A percentile compares a stretch with the other conserved stretches of the same genome.
Conservation (phyloP, 2,329 filamentous ascomycete genomes). For the Emericellopsis cladophorae region DNA sequence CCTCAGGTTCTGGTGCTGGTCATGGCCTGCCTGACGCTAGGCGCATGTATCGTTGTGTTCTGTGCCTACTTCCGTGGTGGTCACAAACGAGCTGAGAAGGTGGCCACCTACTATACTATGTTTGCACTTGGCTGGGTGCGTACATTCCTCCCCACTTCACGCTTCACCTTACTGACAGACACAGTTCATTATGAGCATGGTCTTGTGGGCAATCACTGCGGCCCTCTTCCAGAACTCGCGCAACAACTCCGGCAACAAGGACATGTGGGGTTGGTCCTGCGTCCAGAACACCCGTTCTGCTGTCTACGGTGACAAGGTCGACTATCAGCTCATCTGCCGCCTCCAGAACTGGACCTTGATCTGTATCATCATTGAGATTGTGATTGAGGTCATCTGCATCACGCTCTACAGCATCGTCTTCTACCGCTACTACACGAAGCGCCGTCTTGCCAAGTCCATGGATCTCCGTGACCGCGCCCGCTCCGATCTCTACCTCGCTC, state of each 20-base stretch:
- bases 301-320: constrained; percentile 66
- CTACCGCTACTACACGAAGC: constrained; percentile 96
- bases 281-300: constrained; percentile 71
- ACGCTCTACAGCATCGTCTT: constrained; percentile 88
- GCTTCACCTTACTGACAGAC: constrained; percentile 1
- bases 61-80: constrained; percentile 80
- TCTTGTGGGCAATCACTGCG: constrained; percentile 85
- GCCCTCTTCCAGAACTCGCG: constrained; percentile 71
- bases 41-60: constrained; percentile 70
- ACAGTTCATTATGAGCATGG: constrained; percentile 73
- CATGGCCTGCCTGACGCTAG: constrained; percentile 69
- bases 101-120: constrained; percentile 87
- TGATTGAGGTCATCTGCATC: constrained; percentile 85
- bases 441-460: constrained; percentile 93
- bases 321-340: constrained; percentile 85
- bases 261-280: constrained; percentile 98
- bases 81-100: constrained; percentile 80
- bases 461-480: constrained; percentile 86
- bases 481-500: constrained; percentile 86
- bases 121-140: constrained; percentile 71
- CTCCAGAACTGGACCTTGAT: constrained; percentile 90
- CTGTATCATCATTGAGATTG: constrained; percentile 93
- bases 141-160: not conserved
- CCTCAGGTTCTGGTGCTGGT: constrained; percentile 74
- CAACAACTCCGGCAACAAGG: constrained; percentile 58